Conservation (phyloP, 306 rosid species). For the Alnus rubra region DNA sequence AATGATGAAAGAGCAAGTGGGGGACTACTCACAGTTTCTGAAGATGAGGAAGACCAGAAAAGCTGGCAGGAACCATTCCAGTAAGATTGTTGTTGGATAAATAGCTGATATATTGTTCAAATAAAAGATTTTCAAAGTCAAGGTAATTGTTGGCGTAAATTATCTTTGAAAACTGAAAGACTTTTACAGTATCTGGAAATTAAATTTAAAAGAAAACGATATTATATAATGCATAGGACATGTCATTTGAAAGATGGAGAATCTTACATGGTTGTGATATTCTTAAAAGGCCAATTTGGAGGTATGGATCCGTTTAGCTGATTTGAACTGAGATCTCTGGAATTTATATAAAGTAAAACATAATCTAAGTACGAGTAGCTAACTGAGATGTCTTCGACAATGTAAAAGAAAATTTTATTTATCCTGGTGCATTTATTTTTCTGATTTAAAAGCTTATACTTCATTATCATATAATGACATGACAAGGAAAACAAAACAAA, state of each 20-base stretch:
- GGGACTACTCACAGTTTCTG: constrained; percentile 68
- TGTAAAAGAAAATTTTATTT: constrained; percentile 11
- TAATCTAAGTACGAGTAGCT: constrained; percentile 14
- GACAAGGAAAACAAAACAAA: constrained; percentile 20
- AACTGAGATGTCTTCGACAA: constrained; percentile 8
- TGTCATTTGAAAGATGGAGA: constrained; percentile 25
- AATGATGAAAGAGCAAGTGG: constrained; percentile 18
- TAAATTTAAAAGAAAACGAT: not conserved
- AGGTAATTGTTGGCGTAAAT: constrained; percentile 15
- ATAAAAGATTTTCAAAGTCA: constrained; percentile 1
- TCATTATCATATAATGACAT: not conserved
- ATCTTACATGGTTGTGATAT: constrained; percentile 85
- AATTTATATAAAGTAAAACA: constrained; percentile 35
- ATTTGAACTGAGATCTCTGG: constrained; percentile 84
- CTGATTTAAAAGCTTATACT: constrained; percentile 5
- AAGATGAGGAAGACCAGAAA: constrained; percentile 57
- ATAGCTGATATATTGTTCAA: constrained; percentile 42
- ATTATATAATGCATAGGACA: not conserved
- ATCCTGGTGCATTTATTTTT: constrained; percentile 15
- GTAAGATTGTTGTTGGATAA: constrained; percentile 65
- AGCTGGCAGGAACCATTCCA: constrained; percentile 61
- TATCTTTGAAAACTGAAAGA: not conserved
- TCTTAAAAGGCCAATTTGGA: constrained; percentile 43
- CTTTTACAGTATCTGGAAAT: not conserved
- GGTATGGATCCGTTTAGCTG: constrained; percentile 75